phyloP scores from a whole-genome alignment of 495 filamentous ascomycete genomes.

The Penicillium argentinense region DNA sequence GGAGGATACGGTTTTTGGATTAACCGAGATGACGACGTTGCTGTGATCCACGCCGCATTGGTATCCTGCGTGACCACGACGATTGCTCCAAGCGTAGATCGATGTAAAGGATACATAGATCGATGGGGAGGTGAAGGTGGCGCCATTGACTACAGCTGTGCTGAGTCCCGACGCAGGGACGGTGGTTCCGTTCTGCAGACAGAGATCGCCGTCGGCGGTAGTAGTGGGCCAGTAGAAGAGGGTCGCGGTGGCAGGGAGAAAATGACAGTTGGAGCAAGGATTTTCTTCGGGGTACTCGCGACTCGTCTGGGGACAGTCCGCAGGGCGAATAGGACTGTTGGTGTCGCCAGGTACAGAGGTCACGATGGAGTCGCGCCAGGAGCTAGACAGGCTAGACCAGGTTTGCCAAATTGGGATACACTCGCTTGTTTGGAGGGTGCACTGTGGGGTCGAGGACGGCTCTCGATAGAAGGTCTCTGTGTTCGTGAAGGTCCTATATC shows the following conservation, averaged over 20 bases:
- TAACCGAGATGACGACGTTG: conserved; percentile 18
- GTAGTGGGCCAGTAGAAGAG: conserved; percentile 31
- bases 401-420: conserved; percentile 28
- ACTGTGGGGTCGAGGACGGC: conserved; percentile 9
- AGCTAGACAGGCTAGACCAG: conserved; percentile 13
- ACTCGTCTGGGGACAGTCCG: conserved; percentile 11
- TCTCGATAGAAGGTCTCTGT: conserved; percentile 18
- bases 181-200: conserved; percentile 24
- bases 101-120: conserved; percentile 28
- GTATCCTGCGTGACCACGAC: conserved; percentile 14
- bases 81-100: conserved; percentile 27
- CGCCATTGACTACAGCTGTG: conserved; percentile 23
- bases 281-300: conserved; percentile 16
- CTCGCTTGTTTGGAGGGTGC: conserved; percentile 13
- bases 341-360: conserved; percentile 19
- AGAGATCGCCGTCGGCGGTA: conserved; percentile 23
- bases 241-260: conserved; percentile 27
- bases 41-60: conserved; percentile 22
- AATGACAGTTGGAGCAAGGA: conserved; percentile 23
- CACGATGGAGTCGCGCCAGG: conserved; percentile 7
- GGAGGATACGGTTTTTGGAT: conserved; percentile 16
- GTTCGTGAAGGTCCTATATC: conserved; percentile 1
- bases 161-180: conserved; percentile 19
- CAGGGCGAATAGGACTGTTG: conserved; percentile 19
- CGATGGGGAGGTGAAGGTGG: conserved; percentile 23